phyloP scores from a whole-genome alignment of 805 yeast genomes.

The Schwanniomyces pseudopolymorphus region DNA sequence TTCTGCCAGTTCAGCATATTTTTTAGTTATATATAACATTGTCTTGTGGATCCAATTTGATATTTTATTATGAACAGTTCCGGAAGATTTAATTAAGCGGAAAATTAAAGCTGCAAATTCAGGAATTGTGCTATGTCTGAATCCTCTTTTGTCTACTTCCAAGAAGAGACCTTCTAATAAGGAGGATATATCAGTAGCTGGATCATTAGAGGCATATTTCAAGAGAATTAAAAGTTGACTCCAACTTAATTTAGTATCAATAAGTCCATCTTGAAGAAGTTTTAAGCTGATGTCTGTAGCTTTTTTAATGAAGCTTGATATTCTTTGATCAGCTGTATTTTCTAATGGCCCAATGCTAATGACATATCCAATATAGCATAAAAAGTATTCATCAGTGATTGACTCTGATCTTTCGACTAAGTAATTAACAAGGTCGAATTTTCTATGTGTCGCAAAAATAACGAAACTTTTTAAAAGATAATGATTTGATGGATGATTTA shows the following conservation, averaged over 20 bases:
- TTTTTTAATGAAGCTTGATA: conserved; percentile 5
- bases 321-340: conserved; percentile 12
- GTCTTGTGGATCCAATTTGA: conserved; percentile 57
- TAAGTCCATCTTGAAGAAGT: conserved; percentile 2
- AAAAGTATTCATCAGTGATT: conserved; percentile 12
- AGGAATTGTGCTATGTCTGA: conserved; percentile 27
- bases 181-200: conserved; percentile 6
- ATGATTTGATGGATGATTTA: conserved; percentile 6
- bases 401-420: conserved; percentile 9
- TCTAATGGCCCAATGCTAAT: conserved; percentile 8
- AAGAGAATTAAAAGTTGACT: conserved; percentile 10
- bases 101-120: conserved; percentile 28
- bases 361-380: conserved; percentile 18
- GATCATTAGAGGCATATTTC: not conserved
- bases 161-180: conserved; percentile 14
- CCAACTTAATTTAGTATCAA: conserved; percentile 9
- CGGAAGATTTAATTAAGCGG: conserved; percentile 23
- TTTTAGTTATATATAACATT: conserved; percentile 59
- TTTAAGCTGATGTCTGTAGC: conserved; percentile 4
- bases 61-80: conserved; percentile 18
- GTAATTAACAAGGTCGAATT: conserved; percentile 5
- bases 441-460: conserved; percentile 5
- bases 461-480: conserved; percentile 14
- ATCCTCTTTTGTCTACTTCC: conserved; percentile 16
- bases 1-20: conserved; percentile 50